Percentiles rank a stretch among this genome's conserved stretches.
Evolutionary conservation across 1,284 basidiomycete species (phyloP).

Genomic region (Cryptococcus sp.): DNA sequence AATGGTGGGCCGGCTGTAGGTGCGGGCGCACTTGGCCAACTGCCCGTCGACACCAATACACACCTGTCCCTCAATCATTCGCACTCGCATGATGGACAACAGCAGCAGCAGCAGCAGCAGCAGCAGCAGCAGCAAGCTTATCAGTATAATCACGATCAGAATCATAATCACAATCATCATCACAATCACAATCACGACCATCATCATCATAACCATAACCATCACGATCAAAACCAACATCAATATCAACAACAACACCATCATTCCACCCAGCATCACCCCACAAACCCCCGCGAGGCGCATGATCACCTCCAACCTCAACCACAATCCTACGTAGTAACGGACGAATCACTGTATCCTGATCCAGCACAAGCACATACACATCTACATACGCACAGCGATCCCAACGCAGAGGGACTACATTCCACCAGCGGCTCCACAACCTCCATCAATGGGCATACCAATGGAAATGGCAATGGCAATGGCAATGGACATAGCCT

Average conservation of each 20-base stretch:
- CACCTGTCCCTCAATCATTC: conserved; percentile 5
- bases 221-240: neutral
- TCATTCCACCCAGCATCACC: conserved; percentile 2
- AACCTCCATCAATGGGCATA: neutral
- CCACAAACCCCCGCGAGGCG: neutral
- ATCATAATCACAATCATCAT: conserved; percentile 2
- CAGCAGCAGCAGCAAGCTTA: conserved; percentile 10
- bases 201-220: conserved; percentile 3
- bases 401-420: neutral
- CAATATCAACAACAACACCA: neutral
- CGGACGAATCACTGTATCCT: neutral
- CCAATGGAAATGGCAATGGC: conserved; percentile 2
- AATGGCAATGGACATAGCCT: conserved; percentile 2
- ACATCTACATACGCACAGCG: neutral
- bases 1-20: too few species aligned
- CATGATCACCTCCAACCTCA: conserved; percentile 5
- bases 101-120: conserved; percentile 1
- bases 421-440: neutral
- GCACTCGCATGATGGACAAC: neutral
- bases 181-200: neutral
- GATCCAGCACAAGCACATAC: neutral
- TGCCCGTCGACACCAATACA: neutral
- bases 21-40: too few species aligned
- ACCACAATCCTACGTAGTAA: conserved; percentile 5
- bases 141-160: conserved; percentile 4